These are phyloP conservation scores for Boletus barrowsii DNA, from an alignment of 768 basidiomycete species.

Conservation along the genomic window DNA sequence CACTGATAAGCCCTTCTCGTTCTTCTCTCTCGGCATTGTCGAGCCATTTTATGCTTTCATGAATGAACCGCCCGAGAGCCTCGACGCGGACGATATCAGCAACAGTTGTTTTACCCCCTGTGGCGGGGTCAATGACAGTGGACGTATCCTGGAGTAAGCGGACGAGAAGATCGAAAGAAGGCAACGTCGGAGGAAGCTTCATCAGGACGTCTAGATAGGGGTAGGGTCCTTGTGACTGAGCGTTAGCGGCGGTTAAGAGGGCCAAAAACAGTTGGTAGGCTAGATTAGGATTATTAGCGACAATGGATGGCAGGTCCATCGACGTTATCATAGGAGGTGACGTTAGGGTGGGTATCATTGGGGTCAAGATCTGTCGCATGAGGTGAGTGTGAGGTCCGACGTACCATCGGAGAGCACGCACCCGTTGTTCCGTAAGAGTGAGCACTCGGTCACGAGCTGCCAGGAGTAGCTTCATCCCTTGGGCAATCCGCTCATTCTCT, in stretches of 20 bases:
- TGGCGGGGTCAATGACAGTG: constrained; percentile 36
- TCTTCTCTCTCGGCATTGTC: constrained; percentile 70
- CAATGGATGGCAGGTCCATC: constrained; percentile 62
- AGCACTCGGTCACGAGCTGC: constrained; percentile 70
- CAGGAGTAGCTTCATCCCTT: constrained; percentile 66
- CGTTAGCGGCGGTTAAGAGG: constrained; percentile 43
- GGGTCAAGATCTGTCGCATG: constrained; percentile 46
- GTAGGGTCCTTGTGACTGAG: constrained; percentile 33
- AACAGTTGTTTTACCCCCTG: constrained; percentile 53
- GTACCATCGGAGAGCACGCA: constrained; percentile 22
- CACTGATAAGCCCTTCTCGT: constrained; percentile 61
- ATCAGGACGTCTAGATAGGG: constrained; percentile 62
- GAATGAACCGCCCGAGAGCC: constrained; percentile 68
- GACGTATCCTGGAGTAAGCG: constrained; percentile 64
- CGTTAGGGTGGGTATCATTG: constrained; percentile 43
- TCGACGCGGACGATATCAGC: constrained; percentile 64
- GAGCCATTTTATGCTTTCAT: constrained; percentile 66
- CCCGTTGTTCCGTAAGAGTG: constrained; percentile 72
- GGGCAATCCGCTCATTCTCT: constrained; percentile 54
- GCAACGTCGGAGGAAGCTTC: constrained; percentile 66
- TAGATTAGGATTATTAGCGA: constrained; percentile 64
- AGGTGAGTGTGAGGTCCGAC: background rate
- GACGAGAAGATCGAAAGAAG: constrained; percentile 72
- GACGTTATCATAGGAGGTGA: constrained; percentile 58
- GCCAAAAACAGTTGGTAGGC: constrained; percentile 65